These are phyloP conservation scores for Paecilomyces dactylethromorphus DNA, from an alignment of 2,329 filamentous ascomycete genomes.

Conservation along the genomic window DNA sequence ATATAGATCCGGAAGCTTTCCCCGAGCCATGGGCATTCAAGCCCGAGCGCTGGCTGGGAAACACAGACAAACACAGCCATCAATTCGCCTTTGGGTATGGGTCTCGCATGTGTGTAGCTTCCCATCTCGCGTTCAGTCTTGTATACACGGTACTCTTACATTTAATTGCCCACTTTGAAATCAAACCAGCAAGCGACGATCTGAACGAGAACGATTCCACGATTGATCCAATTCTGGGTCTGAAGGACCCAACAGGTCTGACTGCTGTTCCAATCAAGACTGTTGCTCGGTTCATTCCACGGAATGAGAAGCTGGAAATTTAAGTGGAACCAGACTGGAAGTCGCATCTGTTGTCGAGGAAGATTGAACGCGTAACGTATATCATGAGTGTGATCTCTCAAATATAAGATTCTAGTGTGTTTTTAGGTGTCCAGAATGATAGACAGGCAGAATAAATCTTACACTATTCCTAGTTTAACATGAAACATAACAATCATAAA, in stretches of 20 bases:
- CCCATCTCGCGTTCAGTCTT: conserved; percentile 4
- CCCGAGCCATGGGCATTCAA: conserved; percentile 2
- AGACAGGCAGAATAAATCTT: no score
- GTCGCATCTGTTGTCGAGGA: background rate
- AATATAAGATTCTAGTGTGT: no score
- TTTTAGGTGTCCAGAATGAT: no score
- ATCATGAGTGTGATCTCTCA: no score
- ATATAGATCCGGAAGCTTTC: background rate
- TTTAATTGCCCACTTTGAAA: conserved; percentile 6
- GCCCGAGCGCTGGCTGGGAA: conserved; percentile 10
- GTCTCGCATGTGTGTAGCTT: conserved; percentile 8
- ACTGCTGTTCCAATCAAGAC: background rate
- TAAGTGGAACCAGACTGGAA: background rate
- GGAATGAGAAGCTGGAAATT: background rate
- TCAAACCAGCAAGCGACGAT: conserved; percentile 1
- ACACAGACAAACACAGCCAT: conserved; percentile 5
- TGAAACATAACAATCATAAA: no score
- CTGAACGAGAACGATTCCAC: background rate
- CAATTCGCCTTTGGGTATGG: conserved; percentile 8
- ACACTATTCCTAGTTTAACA: no score
- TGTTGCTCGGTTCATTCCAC: conserved; percentile 3
- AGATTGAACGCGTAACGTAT: no score
- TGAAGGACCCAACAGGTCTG: background rate
- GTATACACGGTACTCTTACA: conserved; percentile 6
- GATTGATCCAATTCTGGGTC: conserved; percentile 1